Conservation (phyloP, 2,329 filamentous ascomycete genomes). For the Sporothrix curviconia region DNA sequence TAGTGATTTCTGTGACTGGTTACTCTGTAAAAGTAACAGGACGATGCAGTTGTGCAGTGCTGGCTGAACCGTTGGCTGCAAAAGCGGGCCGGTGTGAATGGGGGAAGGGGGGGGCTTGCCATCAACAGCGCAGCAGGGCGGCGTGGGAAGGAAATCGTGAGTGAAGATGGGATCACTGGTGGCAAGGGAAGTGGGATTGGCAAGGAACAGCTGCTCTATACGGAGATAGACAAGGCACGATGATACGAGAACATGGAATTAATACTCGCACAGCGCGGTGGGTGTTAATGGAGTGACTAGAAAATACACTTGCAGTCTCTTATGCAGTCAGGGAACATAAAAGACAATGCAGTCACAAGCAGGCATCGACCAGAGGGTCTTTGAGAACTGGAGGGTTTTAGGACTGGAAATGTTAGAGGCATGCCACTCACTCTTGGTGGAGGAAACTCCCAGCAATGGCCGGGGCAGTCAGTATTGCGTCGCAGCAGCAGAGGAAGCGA, state of each 20-base stretch:
- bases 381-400: too few relatives aligned
- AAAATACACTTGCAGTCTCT: too few relatives aligned
- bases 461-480: too few relatives aligned
- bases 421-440: too few relatives aligned
- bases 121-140: too few relatives aligned
- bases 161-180: not conserved
- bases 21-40: too few relatives aligned
- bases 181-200: not conserved
- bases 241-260: not conserved
- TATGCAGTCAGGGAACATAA: too few relatives aligned
- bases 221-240: not conserved
- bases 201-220: not conserved
- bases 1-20: not conserved
- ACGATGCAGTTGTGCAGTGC: not conserved
- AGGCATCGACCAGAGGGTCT: too few relatives aligned
- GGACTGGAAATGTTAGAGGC: too few relatives aligned
- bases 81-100: slow-evolving; percentile 1
- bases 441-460: not conserved
- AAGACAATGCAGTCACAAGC: too few relatives aligned
- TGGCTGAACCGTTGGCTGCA: not conserved
- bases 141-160: not conserved
- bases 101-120: not conserved
- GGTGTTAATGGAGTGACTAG: too few relatives aligned
- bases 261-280: too few relatives aligned
- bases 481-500: not conserved